Evolutionary conservation across 768 basidiomycete species (phyloP).

Genomic region (Pulveroboletus sp.): DNA sequence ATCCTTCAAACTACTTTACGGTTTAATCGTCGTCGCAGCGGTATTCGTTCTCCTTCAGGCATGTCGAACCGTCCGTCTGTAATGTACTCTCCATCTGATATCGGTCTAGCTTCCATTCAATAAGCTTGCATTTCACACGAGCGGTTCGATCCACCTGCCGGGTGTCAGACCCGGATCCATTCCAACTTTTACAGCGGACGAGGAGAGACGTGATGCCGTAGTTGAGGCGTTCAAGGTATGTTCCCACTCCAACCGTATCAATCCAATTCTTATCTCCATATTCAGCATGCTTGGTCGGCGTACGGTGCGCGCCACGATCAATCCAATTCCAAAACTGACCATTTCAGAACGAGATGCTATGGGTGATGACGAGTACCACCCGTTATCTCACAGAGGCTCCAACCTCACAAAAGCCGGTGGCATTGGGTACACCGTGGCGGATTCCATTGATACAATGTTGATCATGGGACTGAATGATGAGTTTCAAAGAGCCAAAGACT

Average conservation of each 20-base stretch:
- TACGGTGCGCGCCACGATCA: slow-evolving; percentile 57
- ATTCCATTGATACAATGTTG: slow-evolving; percentile 84
- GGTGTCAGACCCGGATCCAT: slow-evolving; percentile 19
- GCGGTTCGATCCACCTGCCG: slow-evolving; percentile 2
- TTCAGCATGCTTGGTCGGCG: slow-evolving; percentile 80
- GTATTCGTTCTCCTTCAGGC: slow-evolving; percentile 20
- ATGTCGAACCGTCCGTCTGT: neutral
- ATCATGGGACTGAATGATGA: slow-evolving; percentile 83
- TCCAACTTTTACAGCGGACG: slow-evolving; percentile 50
- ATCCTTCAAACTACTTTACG: slow-evolving; percentile 10
- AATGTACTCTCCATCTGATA: slow-evolving; percentile 1
- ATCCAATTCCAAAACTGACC: slow-evolving; percentile 9
- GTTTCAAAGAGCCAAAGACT: slow-evolving; percentile 70
- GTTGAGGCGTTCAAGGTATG: slow-evolving; percentile 77
- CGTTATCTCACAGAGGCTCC: slow-evolving; percentile 67
- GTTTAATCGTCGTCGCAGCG: slow-evolving; percentile 3
- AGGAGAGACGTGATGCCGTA: slow-evolving; percentile 62
- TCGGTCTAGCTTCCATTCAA: slow-evolving; percentile 17
- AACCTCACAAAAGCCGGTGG: slow-evolving; percentile 80
- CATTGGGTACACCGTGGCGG: slow-evolving; percentile 87
- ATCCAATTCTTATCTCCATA: slow-evolving; percentile 10
- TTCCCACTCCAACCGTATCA: slow-evolving; percentile 1
- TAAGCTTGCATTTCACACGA: slow-evolving; percentile 2
- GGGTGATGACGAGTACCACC: slow-evolving; percentile 92
- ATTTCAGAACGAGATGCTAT: slow-evolving; percentile 79